Percentiles rank a stretch among this genome's conserved stretches.
phyloP scores from a whole-genome alignment of 2,329 filamentous ascomycete genomes.

The Colletotrichum kahawae region DNA sequence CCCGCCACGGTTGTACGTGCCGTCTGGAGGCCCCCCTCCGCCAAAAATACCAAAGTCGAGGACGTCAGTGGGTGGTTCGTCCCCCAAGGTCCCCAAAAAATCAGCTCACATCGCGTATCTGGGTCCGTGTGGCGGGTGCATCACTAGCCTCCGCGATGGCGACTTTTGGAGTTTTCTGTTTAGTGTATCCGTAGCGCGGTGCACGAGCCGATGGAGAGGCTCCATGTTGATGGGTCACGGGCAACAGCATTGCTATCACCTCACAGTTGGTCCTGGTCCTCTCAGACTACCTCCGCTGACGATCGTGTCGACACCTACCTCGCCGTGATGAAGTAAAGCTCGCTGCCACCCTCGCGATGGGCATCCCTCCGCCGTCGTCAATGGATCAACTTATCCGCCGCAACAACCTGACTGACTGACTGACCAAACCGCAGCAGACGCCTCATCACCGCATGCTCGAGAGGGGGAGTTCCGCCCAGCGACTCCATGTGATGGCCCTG shows the following conservation, averaged over 20 bases:
- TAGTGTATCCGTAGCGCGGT: not conserved
- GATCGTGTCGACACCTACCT: too few species aligned
- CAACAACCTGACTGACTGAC: not conserved
- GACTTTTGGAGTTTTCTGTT: not conserved
- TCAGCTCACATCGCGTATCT: conserved; percentile 5
- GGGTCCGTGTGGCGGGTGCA: conserved; percentile 1
- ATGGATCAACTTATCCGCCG: not conserved
- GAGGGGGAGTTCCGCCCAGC: not conserved
- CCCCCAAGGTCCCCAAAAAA: not conserved
- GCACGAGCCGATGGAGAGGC: not conserved
- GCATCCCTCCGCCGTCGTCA: not conserved
- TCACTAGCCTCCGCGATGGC: not conserved
- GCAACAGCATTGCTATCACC: not conserved
- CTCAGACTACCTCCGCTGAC: too few species aligned
- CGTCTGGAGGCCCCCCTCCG: not conserved
- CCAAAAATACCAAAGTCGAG: not conserved
- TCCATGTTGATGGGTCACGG: not conserved
- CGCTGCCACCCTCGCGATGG: not conserved
- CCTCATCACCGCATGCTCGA: not conserved
- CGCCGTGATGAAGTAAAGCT: not conserved
- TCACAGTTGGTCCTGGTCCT: too few species aligned
- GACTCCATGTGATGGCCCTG: conserved; percentile 9
- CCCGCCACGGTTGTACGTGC: not conserved
- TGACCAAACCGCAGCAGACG: not conserved
- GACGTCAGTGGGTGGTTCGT: not conserved